These are phyloP conservation scores for Malassezia yamatoensis DNA, from an alignment of 1,284 basidiomycete genomes.

Conservation along the genomic window DNA sequence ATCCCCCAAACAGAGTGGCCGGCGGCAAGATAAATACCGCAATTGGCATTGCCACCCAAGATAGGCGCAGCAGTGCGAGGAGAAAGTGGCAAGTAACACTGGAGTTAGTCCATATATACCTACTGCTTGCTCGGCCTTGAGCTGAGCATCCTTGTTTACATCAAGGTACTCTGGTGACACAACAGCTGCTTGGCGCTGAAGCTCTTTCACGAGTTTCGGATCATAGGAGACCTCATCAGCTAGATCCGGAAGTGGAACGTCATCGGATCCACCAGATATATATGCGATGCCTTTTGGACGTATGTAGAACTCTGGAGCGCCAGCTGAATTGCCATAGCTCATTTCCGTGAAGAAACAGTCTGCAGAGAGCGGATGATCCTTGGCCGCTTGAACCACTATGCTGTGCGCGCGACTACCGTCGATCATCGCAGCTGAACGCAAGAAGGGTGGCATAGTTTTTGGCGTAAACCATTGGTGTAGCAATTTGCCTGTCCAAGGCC, in stretches of 20 bases:
- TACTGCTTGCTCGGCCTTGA: conserved; percentile 51
- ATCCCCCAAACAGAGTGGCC: conserved; percentile 53
- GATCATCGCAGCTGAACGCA: conserved; percentile 46
- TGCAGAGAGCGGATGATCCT: conserved; percentile 36
- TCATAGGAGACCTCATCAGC: conserved; percentile 43
- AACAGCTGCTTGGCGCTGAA: conserved; percentile 50
- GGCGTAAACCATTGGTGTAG: conserved; percentile 53
- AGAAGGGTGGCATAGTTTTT: conserved; percentile 26
- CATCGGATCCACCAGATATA: conserved; percentile 49
- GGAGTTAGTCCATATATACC: background rate
- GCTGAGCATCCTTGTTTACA: conserved; percentile 38
- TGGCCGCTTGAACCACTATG: conserved; percentile 48
- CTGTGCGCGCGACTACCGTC: conserved; percentile 52
- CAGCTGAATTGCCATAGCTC: conserved; percentile 38
- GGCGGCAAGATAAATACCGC: conserved; percentile 51
- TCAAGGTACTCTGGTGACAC: conserved; percentile 51
- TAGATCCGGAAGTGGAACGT: conserved; percentile 44
- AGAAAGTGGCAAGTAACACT: conserved; percentile 54
- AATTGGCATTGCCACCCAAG: conserved; percentile 50
- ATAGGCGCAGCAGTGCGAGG: conserved; percentile 52
- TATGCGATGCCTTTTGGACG: conserved; percentile 49
- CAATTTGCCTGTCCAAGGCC: conserved; percentile 70
- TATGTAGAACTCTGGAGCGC: conserved; percentile 35
- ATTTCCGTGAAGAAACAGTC: conserved; percentile 54
- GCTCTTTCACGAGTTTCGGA: conserved; percentile 46